Percentiles rank a stretch among this genome's conserved stretches.
Conservation (phyloP, 306 rosid genomes). For the Glycine latifolia region DNA sequence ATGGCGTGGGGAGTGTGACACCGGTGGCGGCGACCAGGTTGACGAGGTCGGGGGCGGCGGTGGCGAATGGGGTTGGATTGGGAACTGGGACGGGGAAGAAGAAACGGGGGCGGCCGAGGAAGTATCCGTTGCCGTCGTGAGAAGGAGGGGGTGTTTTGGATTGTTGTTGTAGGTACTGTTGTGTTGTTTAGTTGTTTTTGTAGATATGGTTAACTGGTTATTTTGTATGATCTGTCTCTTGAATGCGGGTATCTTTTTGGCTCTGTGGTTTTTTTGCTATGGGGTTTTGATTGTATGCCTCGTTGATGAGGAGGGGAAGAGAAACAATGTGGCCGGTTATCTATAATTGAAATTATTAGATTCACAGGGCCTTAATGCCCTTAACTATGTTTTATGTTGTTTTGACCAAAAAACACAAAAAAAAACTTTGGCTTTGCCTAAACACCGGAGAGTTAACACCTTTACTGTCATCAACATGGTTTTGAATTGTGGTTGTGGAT, state of each 20-base stretch:
- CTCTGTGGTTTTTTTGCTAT: slow-evolving; percentile 14
- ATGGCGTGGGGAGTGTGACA: neutral
- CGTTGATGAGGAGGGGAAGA: slow-evolving; percentile 16
- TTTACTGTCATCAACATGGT: neutral
- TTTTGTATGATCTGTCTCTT: slow-evolving; percentile 43
- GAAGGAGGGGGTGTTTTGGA: neutral
- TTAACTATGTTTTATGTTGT: neutral
- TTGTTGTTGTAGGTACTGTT: slow-evolving; percentile 37
- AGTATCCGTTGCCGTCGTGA: slow-evolving; percentile 43
- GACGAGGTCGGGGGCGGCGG: neutral
- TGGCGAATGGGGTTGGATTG: slow-evolving; percentile 41
- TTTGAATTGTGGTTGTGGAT: neutral
- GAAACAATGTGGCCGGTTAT: neutral
- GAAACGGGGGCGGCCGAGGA: slow-evolving; percentile 89
- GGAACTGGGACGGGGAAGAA: neutral
- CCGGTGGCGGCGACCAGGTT: neutral
- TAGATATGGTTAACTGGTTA: neutral
- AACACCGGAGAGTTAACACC: neutral
- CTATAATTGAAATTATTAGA: slow-evolving; percentile 25
- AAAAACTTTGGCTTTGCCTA: neutral
- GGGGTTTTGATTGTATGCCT: slow-evolving; percentile 32
- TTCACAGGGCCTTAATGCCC: slow-evolving; percentile 30
- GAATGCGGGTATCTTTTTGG: neutral
- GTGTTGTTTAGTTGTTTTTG: neutral
- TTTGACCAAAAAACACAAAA: neutral